These are phyloP conservation scores for Leishmania mexicana DNA, from an alignment of 208 protist species.

Conservation along the genomic window DNA sequence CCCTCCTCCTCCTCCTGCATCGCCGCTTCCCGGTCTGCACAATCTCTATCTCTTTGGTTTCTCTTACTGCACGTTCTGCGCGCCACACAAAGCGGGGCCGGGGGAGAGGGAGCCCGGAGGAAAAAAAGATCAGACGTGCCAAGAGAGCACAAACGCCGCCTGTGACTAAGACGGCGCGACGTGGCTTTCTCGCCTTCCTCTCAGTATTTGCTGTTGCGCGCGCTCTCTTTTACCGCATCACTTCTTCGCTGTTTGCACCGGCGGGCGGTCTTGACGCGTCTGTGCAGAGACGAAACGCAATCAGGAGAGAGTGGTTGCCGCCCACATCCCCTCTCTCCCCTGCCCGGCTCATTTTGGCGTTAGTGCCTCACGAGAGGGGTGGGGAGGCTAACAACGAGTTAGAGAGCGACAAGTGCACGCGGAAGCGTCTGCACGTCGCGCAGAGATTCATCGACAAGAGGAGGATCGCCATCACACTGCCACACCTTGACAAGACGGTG, in stretches of 20 bases:
- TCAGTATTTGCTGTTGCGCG: background rate
- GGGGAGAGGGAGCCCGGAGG: too few relatives aligned
- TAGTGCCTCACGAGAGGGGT: background rate
- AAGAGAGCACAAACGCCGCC: too few relatives aligned
- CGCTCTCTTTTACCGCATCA: background rate
- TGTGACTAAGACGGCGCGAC: background rate
- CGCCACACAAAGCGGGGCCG: background rate
- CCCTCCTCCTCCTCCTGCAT: background rate
- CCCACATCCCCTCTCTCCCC: background rate
- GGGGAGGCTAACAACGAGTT: background rate
- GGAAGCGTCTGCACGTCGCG: background rate
- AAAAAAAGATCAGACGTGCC: too few relatives aligned
- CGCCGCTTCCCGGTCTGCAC: background rate
- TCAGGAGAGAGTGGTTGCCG: background rate
- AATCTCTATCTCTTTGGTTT: background rate
- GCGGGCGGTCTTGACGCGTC: background rate
- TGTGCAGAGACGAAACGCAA: background rate
- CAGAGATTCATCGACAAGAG: background rate
- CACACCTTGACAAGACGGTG: background rate
- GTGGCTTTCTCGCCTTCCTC: background rate
- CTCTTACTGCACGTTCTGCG: background rate
- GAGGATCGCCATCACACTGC: background rate
- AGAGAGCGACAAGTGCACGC: background rate
- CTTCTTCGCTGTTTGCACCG: background rate
- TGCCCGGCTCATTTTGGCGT: background rate